Percentiles rank a stretch among this genome's conserved stretches.
These are phyloP conservation scores for button mushroom (Agaricus bisporus) DNA, from an alignment of 768 basidiomycete genomes.

Conservation along the genomic window DNA sequence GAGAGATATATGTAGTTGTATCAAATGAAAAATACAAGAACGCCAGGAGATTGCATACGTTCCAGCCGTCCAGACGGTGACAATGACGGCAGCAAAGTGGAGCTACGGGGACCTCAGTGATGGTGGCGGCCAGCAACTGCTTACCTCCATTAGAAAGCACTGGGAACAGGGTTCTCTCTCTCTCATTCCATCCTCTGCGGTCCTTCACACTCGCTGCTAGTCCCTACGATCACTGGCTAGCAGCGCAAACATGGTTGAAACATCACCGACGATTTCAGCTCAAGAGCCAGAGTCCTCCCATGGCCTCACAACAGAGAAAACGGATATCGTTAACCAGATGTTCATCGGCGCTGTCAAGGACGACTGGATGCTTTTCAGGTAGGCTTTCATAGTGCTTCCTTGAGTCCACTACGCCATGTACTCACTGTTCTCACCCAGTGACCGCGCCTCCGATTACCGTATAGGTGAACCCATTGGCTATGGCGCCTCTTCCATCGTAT, in stretches of 20 bases:
- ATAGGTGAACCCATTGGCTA: conserved; percentile 80
- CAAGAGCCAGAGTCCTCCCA: not conserved
- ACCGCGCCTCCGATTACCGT: conserved; percentile 64
- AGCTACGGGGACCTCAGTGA: no score
- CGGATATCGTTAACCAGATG: conserved; percentile 15
- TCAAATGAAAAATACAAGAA: no score
- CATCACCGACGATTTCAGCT: not conserved
- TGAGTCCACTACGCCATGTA: not conserved
- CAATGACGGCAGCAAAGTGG: no score
- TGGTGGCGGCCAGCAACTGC: no score
- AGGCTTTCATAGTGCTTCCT: conserved; percentile 7
- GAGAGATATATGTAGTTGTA: no score
- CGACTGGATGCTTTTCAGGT: conserved; percentile 82
- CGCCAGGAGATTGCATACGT: no score
- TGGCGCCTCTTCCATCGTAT: conserved; percentile 90
- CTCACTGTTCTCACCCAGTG: conserved; percentile 34
- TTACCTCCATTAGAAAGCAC: no score
- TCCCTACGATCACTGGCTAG: not conserved
- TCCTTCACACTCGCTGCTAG: not conserved
- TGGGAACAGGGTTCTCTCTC: no score
- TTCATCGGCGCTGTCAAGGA: conserved; percentile 83
- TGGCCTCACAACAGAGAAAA: conserved; percentile 10
- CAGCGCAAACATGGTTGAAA: not conserved
- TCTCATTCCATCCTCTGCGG: no score
- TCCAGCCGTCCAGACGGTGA: no score